Evolutionary conservation across 257 asterid species (phyloP).

Genomic region (Lycium barbarum): DNA sequence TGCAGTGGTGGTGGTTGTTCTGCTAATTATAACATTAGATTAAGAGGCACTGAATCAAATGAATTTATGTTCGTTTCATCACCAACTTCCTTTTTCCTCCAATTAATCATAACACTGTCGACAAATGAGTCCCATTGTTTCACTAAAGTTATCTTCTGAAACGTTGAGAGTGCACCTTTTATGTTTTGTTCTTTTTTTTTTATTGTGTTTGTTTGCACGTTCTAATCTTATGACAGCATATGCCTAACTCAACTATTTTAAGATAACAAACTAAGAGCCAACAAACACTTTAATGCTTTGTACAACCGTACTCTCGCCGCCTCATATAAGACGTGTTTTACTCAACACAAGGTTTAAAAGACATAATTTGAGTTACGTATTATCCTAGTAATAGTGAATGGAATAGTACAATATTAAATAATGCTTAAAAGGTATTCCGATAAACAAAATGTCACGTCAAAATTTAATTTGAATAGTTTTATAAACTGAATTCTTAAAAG

Average conservation of each 20-base stretch:
- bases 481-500: neutral
- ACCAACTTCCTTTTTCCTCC: constrained; percentile 14
- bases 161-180: constrained; percentile 28
- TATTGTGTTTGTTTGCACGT: constrained; percentile 19
- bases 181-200: neutral
- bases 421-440: neutral
- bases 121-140: neutral
- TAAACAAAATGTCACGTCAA: neutral
- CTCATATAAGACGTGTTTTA: neutral
- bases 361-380: neutral
- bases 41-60: constrained; percentile 25
- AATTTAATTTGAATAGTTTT: neutral
- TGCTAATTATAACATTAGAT: constrained; percentile 24
- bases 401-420: neutral
- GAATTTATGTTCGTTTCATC: constrained; percentile 8
- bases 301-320: neutral
- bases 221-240: constrained; percentile 13
- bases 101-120: constrained; percentile 1
- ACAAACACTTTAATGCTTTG: neutral
- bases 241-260: constrained; percentile 3
- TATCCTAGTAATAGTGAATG: neutral
- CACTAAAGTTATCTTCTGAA: constrained; percentile 7
- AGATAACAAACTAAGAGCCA: neutral
- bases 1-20: constrained; percentile 13
- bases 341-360: no score